Evolutionary conservation across 2,329 filamentous ascomycete genomes (phyloP), one percentile per base, ranked within the genome.

Genomic region (Talaromyces piceae): DNA sequence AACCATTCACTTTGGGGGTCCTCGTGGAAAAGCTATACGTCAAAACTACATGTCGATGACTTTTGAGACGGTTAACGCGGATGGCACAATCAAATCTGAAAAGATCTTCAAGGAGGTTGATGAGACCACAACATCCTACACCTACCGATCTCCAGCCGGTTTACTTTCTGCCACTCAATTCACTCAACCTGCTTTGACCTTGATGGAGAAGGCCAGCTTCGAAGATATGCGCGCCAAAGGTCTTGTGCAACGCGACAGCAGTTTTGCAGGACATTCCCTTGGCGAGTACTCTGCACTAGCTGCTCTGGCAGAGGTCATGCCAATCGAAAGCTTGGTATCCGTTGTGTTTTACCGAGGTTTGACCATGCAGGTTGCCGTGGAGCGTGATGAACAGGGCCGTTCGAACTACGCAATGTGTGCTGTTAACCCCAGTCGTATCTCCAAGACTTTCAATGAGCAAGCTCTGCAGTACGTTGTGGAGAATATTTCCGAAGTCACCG

Each of bases 41-140:
- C 87, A 95, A 67, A 98, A 98, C 74, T 98, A 98, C 78, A 97
- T 97, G 87, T 85, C 91, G 54, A 98, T 98, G 93, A 97, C 91
- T 45, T 98, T 97, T 72, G 93, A 98, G 77, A 94, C 91, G n/a
- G 90, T 98, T 49, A 87, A 86, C 53, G 76, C 88, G 2, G 93
- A 98, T 68, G 93, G 93, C 23, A 82, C 82, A 30, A 90, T 95
- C 76, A 97, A 96, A 73, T 96, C 93, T 0, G 93, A 98, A 78
- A 95, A 91, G 74, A 98, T 98, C 67, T 98, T 98, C 81, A 97
- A 98, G 77, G 91, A 95, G 64, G 91, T 98, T 62, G 82, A 86
- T 63, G 93, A 97, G 73, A 85, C 79, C 66, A 97, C 91, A 2
- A 88, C 87, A 5, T 97, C 88, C 0, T 98, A 98, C 78, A 98